Conservation (phyloP, 2,329 filamentous ascomycete genomes). For the Monosporascus sp. region DNA sequence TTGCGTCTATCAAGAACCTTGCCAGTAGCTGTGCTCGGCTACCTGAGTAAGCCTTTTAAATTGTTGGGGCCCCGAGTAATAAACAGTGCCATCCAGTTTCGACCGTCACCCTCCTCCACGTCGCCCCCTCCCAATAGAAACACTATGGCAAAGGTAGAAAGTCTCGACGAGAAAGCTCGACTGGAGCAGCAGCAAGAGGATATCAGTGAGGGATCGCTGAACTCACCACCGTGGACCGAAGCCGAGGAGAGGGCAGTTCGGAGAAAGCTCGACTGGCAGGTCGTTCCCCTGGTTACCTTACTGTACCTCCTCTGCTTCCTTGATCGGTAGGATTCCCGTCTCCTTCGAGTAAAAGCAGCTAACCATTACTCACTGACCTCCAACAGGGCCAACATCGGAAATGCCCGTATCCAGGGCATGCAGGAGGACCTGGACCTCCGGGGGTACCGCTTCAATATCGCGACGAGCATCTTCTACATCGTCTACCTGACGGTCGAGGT, state of each 20-base stretch:
- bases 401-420: constrained; percentile 53
- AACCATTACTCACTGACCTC: constrained; percentile 14
- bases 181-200: constrained; percentile 20
- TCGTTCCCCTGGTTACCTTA: constrained; percentile 47
- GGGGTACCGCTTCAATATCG: constrained; percentile 52
- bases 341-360: not conserved
- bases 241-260: constrained; percentile 45
- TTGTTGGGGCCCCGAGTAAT: not conserved
- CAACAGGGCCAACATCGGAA: constrained; percentile 42
- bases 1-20: not conserved
- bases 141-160: constrained; percentile 18
- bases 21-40: not conserved
- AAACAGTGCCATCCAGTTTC: not conserved
- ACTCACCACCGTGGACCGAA: constrained; percentile 39
- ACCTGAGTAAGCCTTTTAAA: not conserved
- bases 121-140: not conserved
- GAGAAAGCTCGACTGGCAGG: constrained; percentile 47
- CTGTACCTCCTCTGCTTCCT: constrained; percentile 51
- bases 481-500: constrained; percentile 52
- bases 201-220: constrained; percentile 22
- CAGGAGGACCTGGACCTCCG: constrained; percentile 40
- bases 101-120: not conserved
- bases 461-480: constrained; percentile 55
- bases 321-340: constrained; percentile 23
- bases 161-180: constrained; percentile 17